phyloP scores from a whole-genome alignment of 1,139 yeast species.

The Torulaspora pretoriensis region DNA sequence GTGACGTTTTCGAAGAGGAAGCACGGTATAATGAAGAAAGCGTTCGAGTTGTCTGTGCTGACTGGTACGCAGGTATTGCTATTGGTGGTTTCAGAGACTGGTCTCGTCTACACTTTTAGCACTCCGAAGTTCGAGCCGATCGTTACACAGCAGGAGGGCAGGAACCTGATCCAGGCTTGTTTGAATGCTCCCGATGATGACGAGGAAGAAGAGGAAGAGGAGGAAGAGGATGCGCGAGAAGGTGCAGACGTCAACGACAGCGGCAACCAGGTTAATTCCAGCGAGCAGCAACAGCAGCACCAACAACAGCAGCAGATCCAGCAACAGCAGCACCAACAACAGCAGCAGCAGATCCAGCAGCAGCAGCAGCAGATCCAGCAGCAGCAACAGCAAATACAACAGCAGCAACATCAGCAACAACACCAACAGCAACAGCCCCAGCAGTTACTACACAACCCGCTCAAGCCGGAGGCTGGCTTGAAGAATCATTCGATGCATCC shows the following conservation, averaged over 20 bases:
- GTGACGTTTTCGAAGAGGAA: constrained; percentile 95
- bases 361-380: constrained; percentile 9
- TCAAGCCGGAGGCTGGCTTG: constrained; percentile 13
- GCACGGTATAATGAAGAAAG: constrained; percentile 98
- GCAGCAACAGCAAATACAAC: constrained; percentile 13
- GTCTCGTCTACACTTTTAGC: constrained; percentile 96
- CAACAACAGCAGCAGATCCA: constrained; percentile 6
- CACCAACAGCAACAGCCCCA: constrained; percentile 16
- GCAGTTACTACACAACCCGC: constrained; percentile 10
- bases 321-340: constrained; percentile 6
- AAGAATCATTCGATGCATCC: constrained; percentile 15
- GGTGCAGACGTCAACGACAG: constrained; percentile 18
- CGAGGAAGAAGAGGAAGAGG: constrained; percentile 54
- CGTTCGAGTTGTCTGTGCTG: constrained; percentile 89
- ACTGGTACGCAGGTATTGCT: constrained; percentile 95
- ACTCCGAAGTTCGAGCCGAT: constrained; percentile 97
- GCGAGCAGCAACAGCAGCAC: constrained; percentile 7
- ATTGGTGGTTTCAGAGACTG: constrained; percentile 94
- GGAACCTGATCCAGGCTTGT: constrained; percentile 93
- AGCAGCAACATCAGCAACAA: constrained; percentile 10
- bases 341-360: constrained; percentile 6
- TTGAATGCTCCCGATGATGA: constrained; percentile 78
- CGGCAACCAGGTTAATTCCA: constrained; percentile 1
- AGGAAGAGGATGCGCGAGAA: constrained; percentile 41
- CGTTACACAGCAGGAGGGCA: constrained; percentile 95